Evolutionary conservation across 768 basidiomycete species (phyloP).

Genomic region (Xerocomellus intermedius): DNA sequence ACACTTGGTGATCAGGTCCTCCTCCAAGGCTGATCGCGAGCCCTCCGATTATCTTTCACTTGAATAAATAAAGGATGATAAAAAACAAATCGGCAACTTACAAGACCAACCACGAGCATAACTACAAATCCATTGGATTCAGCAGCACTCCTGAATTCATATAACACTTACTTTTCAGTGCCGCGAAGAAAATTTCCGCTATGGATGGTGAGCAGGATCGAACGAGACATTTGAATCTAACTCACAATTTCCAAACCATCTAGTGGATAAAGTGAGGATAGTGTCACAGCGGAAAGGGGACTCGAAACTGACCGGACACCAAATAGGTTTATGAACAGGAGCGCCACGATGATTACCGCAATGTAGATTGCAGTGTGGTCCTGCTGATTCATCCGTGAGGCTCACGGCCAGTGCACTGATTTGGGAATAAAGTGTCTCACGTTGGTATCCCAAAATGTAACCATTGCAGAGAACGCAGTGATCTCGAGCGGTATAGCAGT

Average conservation of each 20-base stretch:
- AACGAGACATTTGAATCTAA: not conserved
- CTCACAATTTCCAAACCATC: conserved; percentile 25
- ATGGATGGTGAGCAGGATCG: conserved; percentile 2
- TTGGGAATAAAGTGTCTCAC: conserved; percentile 2
- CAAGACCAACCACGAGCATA: conserved; percentile 37
- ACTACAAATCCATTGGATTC: conserved; percentile 24
- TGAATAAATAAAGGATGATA: not conserved
- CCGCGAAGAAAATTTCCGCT: conserved; percentile 25
- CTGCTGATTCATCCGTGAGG: conserved; percentile 25
- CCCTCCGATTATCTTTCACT: conserved; percentile 34
- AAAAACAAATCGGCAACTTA: not conserved
- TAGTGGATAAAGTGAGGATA: conserved; percentile 30
- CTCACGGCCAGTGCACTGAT: not conserved
- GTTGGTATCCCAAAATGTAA: conserved; percentile 49
- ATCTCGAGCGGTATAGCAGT: conserved; percentile 51
- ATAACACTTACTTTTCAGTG: conserved; percentile 20
- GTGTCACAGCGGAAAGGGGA: conserved; percentile 30
- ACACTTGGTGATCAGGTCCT: conserved; percentile 48
- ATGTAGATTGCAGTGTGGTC: conserved; percentile 42
- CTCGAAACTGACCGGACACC: conserved; percentile 44
- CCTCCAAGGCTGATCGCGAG: conserved; percentile 60
- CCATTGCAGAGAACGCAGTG: conserved; percentile 48
- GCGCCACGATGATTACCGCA: conserved; percentile 36
- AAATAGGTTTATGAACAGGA: conserved; percentile 45
- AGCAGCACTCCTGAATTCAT: not conserved